Conservation (phyloP, 2,329 filamentous ascomycete genomes). For the Rutstroemia sp. region DNA sequence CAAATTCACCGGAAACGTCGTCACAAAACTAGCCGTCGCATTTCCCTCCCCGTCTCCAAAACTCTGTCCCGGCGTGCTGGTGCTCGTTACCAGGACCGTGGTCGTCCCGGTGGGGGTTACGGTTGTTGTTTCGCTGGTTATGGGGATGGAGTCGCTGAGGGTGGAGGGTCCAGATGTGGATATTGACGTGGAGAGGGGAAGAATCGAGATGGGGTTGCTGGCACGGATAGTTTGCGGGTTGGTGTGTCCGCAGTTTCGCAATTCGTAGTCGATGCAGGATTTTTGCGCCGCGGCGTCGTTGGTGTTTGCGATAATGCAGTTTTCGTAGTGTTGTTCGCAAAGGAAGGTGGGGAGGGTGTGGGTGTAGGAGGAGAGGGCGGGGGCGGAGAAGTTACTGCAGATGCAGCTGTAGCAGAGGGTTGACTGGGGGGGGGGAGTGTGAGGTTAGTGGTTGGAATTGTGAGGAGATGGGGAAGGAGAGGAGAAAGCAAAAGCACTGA, state of each 20-base stretch:
- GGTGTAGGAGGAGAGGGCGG: neutral
- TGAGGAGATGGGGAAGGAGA: neutral
- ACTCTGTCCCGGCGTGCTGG: neutral
- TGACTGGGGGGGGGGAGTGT: neutral
- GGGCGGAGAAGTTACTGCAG: neutral
- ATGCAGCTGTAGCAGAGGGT: neutral
- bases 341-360: neutral
- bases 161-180: neutral
- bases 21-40: neutral
- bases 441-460: neutral
- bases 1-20: neutral
- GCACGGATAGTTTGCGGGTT: neutral
- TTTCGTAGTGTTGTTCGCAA: neutral
- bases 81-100: neutral
- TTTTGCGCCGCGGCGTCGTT: neutral
- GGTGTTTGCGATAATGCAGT: neutral
- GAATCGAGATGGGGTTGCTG: neutral
- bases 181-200: neutral
- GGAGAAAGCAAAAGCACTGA: neutral
- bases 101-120: neutral
- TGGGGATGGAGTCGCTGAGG: neutral
- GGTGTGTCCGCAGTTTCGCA: neutral
- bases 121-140: neutral
- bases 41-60: neutral
- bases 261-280: neutral